phyloP scores from a whole-genome alignment of 208 protist species.

The Borovskyia barvae region DNA sequence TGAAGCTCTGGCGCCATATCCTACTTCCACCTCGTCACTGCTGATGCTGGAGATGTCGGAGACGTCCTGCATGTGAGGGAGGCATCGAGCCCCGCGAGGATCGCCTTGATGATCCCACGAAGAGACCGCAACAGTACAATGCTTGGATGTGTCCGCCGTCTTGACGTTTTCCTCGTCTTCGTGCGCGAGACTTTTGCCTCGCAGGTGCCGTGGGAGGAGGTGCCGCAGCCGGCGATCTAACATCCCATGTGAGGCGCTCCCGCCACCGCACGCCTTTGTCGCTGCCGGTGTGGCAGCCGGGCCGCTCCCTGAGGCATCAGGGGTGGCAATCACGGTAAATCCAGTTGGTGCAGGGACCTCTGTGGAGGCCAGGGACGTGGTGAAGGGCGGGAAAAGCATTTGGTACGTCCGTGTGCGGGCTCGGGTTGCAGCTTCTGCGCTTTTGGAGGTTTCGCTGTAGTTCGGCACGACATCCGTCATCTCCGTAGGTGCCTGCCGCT shows the following conservation, averaged over 20 bases:
- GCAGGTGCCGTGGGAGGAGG: constrained; percentile 29
- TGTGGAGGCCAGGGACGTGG: neutral
- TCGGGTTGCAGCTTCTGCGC: neutral
- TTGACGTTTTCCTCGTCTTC: too few species aligned
- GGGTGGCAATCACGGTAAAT: too few species aligned
- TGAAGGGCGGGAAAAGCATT: constrained; percentile 7
- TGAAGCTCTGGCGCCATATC: too few species aligned
- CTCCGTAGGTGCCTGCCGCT: too few species aligned
- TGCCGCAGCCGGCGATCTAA: constrained; percentile 39
- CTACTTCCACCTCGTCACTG: neutral
- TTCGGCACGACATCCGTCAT: too few species aligned
- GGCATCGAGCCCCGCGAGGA: too few species aligned
- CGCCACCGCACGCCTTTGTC: neutral
- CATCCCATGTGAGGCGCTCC: constrained; percentile 11
- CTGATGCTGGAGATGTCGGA: constrained; percentile 12
- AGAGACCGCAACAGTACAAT: too few species aligned
- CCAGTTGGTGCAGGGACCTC: neutral
- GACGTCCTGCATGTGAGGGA: too few species aligned
- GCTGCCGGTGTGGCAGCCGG: neutral
- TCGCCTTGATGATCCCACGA: too few species aligned
- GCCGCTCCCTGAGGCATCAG: too few species aligned
- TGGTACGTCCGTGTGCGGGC: constrained; percentile 13
- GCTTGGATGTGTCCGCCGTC: too few species aligned
- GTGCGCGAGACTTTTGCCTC: too few species aligned
- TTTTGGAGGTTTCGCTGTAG: neutral